Evolutionary conservation across 805 yeast species (phyloP).

Genomic region (Alloascoidea africana): DNA sequence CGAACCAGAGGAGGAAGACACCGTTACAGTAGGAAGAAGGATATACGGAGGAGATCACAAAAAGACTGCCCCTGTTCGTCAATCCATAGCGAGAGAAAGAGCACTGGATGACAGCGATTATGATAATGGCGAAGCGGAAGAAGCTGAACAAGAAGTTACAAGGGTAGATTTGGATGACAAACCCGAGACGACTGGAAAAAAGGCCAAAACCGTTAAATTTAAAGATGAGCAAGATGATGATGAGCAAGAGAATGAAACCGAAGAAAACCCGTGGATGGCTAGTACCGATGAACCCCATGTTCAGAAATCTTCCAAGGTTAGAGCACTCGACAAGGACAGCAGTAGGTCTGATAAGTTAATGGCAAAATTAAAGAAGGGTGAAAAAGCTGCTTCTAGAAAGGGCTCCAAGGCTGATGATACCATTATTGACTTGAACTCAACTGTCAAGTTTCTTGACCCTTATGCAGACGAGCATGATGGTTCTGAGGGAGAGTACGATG

Average conservation of each 20-base stretch:
- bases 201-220: constrained; percentile 7
- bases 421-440: constrained; percentile 23
- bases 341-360: constrained; percentile 32
- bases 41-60: constrained; percentile 8
- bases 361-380: constrained; percentile 25
- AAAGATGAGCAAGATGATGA: constrained; percentile 3
- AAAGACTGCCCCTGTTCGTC: constrained; percentile 4
- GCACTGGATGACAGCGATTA: constrained; percentile 5
- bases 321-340: constrained; percentile 33
- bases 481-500: constrained; percentile 31
- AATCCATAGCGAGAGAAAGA: not conserved
- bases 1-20: constrained; percentile 19
- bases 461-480: constrained; percentile 22
- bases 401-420: constrained; percentile 7
- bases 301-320: constrained; percentile 30
- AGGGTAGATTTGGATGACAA: constrained; percentile 22
- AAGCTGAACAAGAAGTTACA: constrained; percentile 19
- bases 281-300: constrained; percentile 20
- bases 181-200: constrained; percentile 2
- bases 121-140: constrained; percentile 18
- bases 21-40: constrained; percentile 16
- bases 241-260: constrained; percentile 3
- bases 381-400: constrained; percentile 9
- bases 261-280: constrained; percentile 20
- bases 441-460: constrained; percentile 37